phyloP scores from a whole-genome alignment of 1,284 basidiomycete species.

The Austroboletus niveus region DNA sequence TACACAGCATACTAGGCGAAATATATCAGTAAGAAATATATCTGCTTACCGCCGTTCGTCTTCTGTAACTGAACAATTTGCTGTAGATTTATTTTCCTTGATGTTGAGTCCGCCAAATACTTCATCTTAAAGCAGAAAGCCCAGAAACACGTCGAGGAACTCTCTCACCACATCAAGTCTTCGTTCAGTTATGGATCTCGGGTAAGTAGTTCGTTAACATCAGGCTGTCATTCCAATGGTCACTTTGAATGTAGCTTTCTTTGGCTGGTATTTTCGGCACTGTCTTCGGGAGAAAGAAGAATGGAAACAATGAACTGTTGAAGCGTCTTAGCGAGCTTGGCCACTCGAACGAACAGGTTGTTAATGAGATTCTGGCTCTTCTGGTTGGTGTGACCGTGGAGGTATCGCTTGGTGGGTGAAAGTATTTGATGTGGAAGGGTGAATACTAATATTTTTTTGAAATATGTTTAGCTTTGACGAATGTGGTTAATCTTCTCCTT shows the following conservation, averaged over 20 bases:
- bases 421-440: background rate
- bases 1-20: slow-evolving; percentile 63
- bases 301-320: slow-evolving; percentile 49
- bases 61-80: background rate
- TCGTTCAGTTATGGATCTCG: slow-evolving; percentile 34
- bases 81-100: slow-evolving; percentile 69
- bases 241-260: slow-evolving; percentile 42
- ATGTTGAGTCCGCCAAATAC: slow-evolving; percentile 56
- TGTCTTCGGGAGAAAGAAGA: slow-evolving; percentile 51
- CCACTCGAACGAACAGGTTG: slow-evolving; percentile 54
- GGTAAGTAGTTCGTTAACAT: slow-evolving; percentile 11
- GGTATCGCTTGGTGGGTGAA: slow-evolving; percentile 56
- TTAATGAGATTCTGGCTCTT: slow-evolving; percentile 70
- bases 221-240: background rate
- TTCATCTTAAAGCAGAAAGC: slow-evolving; percentile 54
- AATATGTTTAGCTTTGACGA: slow-evolving; percentile 41
- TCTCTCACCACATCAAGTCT: slow-evolving; percentile 57
- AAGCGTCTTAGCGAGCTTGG: slow-evolving; percentile 56
- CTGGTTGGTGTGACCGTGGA: slow-evolving; percentile 67
- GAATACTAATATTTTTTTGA: background rate
- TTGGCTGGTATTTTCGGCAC: slow-evolving; percentile 46
- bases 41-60: background rate
- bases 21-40: slow-evolving; percentile 57
- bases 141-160: slow-evolving; percentile 47
- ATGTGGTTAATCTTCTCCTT: slow-evolving; percentile 60